Conservation (phyloP, 169 alveolate species). For the Eimeria necatrix region DNA sequence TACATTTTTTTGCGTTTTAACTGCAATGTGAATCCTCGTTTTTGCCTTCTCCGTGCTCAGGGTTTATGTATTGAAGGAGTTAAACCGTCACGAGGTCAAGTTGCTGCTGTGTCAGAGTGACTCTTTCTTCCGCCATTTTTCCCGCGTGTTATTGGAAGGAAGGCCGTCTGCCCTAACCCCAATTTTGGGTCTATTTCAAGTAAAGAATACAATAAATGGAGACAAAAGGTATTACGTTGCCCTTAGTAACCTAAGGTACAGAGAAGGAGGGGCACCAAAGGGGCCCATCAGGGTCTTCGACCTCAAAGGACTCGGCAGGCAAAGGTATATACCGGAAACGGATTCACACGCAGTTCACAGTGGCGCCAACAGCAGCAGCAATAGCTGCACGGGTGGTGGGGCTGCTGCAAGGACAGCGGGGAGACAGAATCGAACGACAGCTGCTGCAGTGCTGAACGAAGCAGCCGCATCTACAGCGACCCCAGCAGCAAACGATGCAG, state of each 20-base stretch:
- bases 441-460: not conserved
- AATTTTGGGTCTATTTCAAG: constrained; percentile 53
- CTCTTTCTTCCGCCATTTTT: not conserved
- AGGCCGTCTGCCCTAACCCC: constrained; percentile 56
- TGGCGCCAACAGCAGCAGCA: constrained; percentile 34
- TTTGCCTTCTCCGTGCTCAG: not conserved
- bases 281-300: constrained; percentile 30
- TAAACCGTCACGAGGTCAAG: constrained; percentile 56
- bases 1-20: too few relatives aligned
- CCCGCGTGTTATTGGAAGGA: not conserved
- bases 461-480: not conserved
- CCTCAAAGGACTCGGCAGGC: constrained; percentile 71
- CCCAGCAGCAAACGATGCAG: not conserved
- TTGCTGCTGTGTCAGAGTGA: not conserved
- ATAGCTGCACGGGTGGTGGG: not conserved
- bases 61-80: constrained; percentile 50
- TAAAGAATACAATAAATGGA: not conserved
- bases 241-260: constrained; percentile 24
- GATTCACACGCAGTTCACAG: not conserved
- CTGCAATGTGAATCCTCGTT: not conserved
- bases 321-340: constrained; percentile 32
- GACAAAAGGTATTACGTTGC: constrained; percentile 14
- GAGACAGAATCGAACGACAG: not conserved
- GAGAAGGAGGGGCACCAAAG: not conserved
- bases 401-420: not conserved